Base-by-base conservation (phyloP, 148 eudicot species). In the Dianthus caryophyllus region DNA sequence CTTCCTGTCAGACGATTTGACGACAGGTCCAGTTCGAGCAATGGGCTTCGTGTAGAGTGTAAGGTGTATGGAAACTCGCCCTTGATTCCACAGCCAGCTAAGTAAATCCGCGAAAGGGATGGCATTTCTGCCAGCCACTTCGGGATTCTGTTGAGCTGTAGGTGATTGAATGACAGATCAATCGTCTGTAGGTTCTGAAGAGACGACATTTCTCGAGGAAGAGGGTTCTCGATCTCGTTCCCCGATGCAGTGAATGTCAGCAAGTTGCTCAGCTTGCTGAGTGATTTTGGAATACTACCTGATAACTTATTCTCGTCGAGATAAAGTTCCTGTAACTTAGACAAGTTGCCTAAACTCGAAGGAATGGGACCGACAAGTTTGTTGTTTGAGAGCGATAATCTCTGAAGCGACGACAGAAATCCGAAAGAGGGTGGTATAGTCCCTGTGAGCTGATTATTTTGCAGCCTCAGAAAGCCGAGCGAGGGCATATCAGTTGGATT, bases 21-120 rank as follows among this genome's bases (percentile, higher is more conserved):
- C 31, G 91, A 84, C 41, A 85, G 75, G 65, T 83, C 87, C 30
- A 85, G 68, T 59, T 83, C 78, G 63, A 69, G 74, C 22, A 82
- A 36, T 33, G 73, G 49, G 44, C 80, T 64, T 29, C 65, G 63
- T 12, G 77, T 55, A 14, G 74, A 25, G 13, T 14, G 14, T 25
- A 83, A 58, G 9, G 48, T 24, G 24, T 67, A 69, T 38, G 90
- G 78, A 50, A 86, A 61, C 43, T 64, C 58, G 0, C 84, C 84
- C 48, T 53, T 75, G 38, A 86, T 78, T 12, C 80, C 79, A 13
- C 85, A 79, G 51, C 80, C 79, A 5, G 83, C 85, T 47, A 83
- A 60, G 79, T 39, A 44, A 11, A 81, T 58, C 44, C 64, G 66
- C 0, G 69, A 62, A 0, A 86, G 71, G 2, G 91, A 83, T 9